phyloP scores from a whole-genome alignment of 202 grass and related monocot species.

The Setaria viridis region DNA sequence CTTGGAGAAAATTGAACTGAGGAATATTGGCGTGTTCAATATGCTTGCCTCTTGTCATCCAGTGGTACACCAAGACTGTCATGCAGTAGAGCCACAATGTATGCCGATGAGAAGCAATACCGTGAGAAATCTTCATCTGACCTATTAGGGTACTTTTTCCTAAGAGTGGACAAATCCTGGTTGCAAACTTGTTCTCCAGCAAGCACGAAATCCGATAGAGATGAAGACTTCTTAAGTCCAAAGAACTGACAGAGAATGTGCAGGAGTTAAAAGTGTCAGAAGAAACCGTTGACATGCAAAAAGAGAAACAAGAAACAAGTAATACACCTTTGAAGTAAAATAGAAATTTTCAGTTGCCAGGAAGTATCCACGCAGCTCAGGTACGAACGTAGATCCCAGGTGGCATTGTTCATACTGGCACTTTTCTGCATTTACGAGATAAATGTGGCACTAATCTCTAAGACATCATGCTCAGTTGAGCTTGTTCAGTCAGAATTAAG shows the following conservation, averaged over 20 bases:
- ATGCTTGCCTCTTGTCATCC: conserved; percentile 75
- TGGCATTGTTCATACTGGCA: conserved; percentile 77
- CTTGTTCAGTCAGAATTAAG: conserved; percentile 1
- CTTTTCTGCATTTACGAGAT: conserved; percentile 63
- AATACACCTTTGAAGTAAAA: conserved; percentile 81
- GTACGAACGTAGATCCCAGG: conserved; percentile 77
- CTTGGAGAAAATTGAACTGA: conserved; percentile 27
- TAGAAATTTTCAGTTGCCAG: conserved; percentile 98
- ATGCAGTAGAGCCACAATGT: conserved; percentile 90
- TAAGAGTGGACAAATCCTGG: conserved; percentile 68
- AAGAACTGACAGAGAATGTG: conserved; percentile 65
- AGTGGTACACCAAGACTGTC: conserved; percentile 73
- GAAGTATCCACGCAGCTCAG: conserved; percentile 84
- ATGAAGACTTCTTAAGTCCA: conserved; percentile 67
- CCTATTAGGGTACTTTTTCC: conserved; percentile 59
- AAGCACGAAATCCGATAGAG: conserved; percentile 66
- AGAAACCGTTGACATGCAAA: not conserved
- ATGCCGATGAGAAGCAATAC: conserved; percentile 96
- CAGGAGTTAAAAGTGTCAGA: conserved; percentile 6
- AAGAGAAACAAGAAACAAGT: not conserved
- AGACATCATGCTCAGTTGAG: not conserved
- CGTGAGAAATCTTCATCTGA: conserved; percentile 73
- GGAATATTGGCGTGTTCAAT: conserved; percentile 13
- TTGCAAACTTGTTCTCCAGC: conserved; percentile 85
- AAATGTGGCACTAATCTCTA: conserved; percentile 34